phyloP scores from a whole-genome alignment of 2,329 filamentous ascomycete genomes.

The Paecilomyces variotii region DNA sequence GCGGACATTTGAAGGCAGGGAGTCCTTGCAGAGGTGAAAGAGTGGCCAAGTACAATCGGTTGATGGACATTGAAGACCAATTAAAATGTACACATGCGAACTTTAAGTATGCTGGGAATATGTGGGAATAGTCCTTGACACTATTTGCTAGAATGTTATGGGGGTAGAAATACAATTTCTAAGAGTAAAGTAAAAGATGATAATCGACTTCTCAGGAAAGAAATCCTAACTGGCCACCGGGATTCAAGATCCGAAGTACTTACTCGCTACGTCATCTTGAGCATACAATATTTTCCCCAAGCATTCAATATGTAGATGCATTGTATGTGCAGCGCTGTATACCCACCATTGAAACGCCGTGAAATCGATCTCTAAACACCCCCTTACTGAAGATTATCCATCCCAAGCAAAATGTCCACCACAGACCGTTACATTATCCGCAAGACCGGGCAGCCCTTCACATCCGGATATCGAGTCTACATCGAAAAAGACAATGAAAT shows the following conservation, averaged over 20 bases:
- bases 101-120: conserved; percentile 17
- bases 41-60: conserved; percentile 37
- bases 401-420: conserved; percentile 9
- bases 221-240: background rate
- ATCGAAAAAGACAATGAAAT: conserved; percentile 81
- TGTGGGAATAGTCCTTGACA: background rate
- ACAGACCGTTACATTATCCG: conserved; percentile 45
- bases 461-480: conserved; percentile 83
- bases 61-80: conserved; percentile 37
- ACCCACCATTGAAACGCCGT: too few relatives aligned
- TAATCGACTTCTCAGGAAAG: too few relatives aligned
- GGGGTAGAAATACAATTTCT: too few relatives aligned
- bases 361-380: too few relatives aligned
- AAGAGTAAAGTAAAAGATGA: too few relatives aligned
- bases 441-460: conserved; percentile 74
- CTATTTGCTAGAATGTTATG: background rate
- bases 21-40: conserved; percentile 34
- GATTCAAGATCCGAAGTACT: background rate
- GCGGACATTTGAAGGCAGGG: conserved; percentile 36
- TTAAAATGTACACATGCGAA: conserved; percentile 14
- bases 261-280: background rate
- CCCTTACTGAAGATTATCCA: background rate
- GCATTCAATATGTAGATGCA: too few relatives aligned
- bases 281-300: background rate
- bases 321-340: too few relatives aligned